Evolutionary conservation across 208 protist species (phyloP), one percentile per base, ranked within the genome.

Genomic region (Porcisia hertigi): DNA sequence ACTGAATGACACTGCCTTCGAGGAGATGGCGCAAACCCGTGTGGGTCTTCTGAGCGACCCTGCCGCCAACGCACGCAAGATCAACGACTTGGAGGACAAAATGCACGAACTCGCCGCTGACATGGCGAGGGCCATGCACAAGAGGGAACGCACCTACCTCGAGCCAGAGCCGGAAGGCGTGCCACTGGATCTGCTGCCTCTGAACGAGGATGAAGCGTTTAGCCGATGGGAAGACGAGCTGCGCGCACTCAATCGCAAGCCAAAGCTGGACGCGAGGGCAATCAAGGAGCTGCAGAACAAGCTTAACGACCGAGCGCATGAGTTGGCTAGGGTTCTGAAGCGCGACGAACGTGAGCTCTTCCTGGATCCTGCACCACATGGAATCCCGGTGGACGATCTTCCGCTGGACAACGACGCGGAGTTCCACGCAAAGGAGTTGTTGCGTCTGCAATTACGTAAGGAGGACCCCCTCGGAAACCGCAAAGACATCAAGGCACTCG

Each of bases 311-410:
- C 90, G 88, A 36, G 80, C 87, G 23, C 83, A 92, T 73, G 89
- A 92, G 72, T 73, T 94, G 62, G 92, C 92, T 0, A 75, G 23
- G 52, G 77, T 89, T 72, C 79, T 93, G 49, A 92, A 94, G 82
- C 62, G 84, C 23, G 76, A 84, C 49, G 92, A 96, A 75, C 92
- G 89, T n/a, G 82, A 88, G 25, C 76, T 91, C 14, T 94, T 94
- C 79, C 77, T 94, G 45, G 86, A 92, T 60, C 89, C 86, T 0
- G 57, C 82, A 75, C 89, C 89, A 18, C 71, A 86, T 16, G 89
- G 92, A 39, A 83, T 96, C n/a, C 84, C 86, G 9, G 59, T 89
- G 39, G 20, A 30, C 5, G 85, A 94, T 41, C 85, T 96, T 20
- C 83, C 86, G 20, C 81, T 96, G 23, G 88, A 96, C 73, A 83